Conservation (phyloP, 768 basidiomycete genomes). For the Cystofilobasidium macerans region DNA sequence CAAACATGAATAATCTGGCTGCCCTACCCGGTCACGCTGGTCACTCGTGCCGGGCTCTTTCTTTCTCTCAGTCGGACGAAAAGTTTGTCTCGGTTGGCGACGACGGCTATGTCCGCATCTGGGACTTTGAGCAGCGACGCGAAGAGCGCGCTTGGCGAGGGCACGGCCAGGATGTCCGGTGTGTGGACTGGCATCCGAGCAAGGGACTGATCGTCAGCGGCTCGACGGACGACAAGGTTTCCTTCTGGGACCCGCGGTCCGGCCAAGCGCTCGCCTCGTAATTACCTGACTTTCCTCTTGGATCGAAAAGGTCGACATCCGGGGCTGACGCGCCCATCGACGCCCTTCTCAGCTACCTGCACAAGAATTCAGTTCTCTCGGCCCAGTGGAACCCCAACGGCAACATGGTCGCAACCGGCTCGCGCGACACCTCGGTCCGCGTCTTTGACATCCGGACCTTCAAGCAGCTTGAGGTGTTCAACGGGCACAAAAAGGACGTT, state of each 20-base stretch:
- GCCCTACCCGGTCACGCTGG: conserved; percentile 80
- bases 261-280: conserved; percentile 82
- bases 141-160: conserved; percentile 82
- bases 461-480: conserved; percentile 83
- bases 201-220: conserved; percentile 91
- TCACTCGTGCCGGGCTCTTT: conserved; percentile 60
- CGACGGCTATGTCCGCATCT: conserved; percentile 85
- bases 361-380: conserved; percentile 94
- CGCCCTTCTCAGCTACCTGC: conserved; percentile 89
- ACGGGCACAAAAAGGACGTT: conserved; percentile 97
- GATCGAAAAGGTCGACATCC: neutral
- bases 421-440: conserved; percentile 84
- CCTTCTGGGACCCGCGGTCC: conserved; percentile 97
- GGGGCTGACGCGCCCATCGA: neutral
- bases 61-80: conserved; percentile 82
- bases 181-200: conserved; percentile 96
- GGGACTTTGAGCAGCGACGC: conserved; percentile 83
- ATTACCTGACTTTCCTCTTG: conserved; percentile 32
- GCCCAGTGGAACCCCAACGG: conserved; percentile 90
- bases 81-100: conserved; percentile 92
- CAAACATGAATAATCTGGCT: conserved; percentile 96
- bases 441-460: conserved; percentile 97
- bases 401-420: conserved; percentile 84
- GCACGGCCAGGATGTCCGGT: conserved; percentile 99
- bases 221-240: conserved; percentile 94